A percentile compares a stretch with the other conserved stretches of the same genome.
phyloP scores from a whole-genome alignment of 169 alveolate species.

The Cryptosporidium felis region DNA sequence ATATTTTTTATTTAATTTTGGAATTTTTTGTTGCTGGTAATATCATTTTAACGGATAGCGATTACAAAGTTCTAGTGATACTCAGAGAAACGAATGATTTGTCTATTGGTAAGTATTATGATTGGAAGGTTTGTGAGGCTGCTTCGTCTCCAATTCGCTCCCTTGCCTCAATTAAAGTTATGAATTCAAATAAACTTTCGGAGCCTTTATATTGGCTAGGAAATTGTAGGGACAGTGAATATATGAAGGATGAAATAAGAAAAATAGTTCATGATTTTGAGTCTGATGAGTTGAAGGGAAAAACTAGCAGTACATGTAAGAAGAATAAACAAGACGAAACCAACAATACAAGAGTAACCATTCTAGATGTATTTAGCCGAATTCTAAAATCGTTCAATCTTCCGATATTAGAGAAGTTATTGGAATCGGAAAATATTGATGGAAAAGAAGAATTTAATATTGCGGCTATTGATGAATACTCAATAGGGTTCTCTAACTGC shows the following conservation, averaged over 20 bases:
- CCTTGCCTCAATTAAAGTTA: background rate
- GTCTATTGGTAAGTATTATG: conserved; percentile 27
- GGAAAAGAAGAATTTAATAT: conserved; percentile 1
- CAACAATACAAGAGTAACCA: conserved; percentile 3
- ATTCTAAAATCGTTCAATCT: conserved; percentile 22
- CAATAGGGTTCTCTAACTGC: conserved; percentile 18
- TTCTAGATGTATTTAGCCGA: conserved; percentile 10
- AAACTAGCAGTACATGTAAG: background rate
- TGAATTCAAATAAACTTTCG: background rate
- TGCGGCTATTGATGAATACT: conserved; percentile 2
- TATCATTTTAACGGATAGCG: conserved; percentile 89
- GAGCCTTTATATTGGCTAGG: background rate
- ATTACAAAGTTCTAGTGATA: conserved; percentile 84
- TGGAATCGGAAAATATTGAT: conserved; percentile 2
- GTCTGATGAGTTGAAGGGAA: background rate
- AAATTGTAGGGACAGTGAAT: background rate
- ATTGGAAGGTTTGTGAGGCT: conserved; percentile 14
- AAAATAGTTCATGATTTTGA: conserved; percentile 14
- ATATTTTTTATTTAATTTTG: conserved; percentile 87
- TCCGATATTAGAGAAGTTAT: conserved; percentile 13
- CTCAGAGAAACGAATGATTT: conserved; percentile 74
- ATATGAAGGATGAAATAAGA: conserved; percentile 36
- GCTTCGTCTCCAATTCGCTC: background rate
- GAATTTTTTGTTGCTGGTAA: conserved; percentile 93
- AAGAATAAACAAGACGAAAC: background rate